Evolutionary conservation across 1,139 yeast species (phyloP).

Genomic region (Yamadazyma sp.): DNA sequence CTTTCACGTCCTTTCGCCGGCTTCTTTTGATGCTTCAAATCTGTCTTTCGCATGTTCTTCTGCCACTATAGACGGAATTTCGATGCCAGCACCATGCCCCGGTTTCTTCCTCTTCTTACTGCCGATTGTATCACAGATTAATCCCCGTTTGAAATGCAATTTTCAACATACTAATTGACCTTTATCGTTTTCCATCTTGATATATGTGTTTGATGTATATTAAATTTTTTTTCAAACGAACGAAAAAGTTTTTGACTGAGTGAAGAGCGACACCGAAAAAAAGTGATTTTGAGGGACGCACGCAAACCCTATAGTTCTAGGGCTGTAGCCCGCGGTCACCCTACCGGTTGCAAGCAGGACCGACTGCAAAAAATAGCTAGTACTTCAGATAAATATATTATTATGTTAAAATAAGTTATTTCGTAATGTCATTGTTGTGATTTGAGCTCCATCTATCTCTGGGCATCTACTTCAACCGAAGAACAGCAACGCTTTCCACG

Average conservation of each 20-base stretch:
- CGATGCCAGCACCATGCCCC: neutral
- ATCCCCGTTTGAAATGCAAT: neutral
- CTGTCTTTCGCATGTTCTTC: no score
- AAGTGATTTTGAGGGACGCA: slow-evolving; percentile 7
- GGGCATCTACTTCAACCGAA: slow-evolving; percentile 32
- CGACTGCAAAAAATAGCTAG: neutral
- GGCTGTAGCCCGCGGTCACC: slow-evolving; percentile 17
- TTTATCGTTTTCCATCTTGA: slow-evolving; percentile 99
- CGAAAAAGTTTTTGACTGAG: slow-evolving; percentile 11
- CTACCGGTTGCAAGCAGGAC: no score
- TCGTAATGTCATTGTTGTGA: no score
- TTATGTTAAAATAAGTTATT: no score
- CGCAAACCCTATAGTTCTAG: slow-evolving; percentile 6
- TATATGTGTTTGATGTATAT: slow-evolving; percentile 19
- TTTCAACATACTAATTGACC: slow-evolving; percentile 87
- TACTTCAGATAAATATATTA: no score
- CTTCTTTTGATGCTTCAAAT: no score
- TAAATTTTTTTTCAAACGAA: slow-evolving; percentile 22
- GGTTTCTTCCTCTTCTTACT: neutral
- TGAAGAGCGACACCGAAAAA: slow-evolving; percentile 1
- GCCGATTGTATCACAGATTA: neutral
- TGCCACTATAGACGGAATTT: no score
- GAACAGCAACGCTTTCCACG: slow-evolving; percentile 92
- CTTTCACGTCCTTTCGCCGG: no score
- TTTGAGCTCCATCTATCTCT: no score